Evolutionary conservation across 2,329 filamentous ascomycete genomes (phyloP), one percentile per base, ranked within the genome.

Genomic region (Biscogniauxia mediterranea): DNA sequence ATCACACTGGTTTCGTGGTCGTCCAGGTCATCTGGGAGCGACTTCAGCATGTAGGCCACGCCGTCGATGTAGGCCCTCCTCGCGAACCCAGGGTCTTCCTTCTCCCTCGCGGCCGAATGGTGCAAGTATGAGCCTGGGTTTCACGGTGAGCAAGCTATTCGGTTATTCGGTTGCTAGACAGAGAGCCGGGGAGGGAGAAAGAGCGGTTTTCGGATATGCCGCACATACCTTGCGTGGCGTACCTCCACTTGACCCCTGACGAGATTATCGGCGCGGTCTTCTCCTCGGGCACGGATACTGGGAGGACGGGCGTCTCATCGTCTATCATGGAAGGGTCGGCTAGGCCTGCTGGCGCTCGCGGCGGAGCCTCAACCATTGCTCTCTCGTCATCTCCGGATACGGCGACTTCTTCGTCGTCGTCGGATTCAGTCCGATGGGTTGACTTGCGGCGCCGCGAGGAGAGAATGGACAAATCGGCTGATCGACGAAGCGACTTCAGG

Each of bases 31-130:
- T 74, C 63, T 0, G 88, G 88, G 0, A 90, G 78, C 7, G 83
- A 87, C 62, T 82, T 82, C n/a, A 90, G 78, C 23, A 90, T 77
- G 71, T 89, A 89, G 2, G 83, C 82, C 3, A 89, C 74, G 61
- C 85, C 83, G 66, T 89, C 85, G 55, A 90, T 75, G 72, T 89
- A 90, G 9, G 88, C 79, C 64, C 85, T 84, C 25, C 88, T 81
- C 56, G 84, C 83, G 66, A 86, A 81, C n/a, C 73, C 69, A 2
- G 75, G 61, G 54, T 79, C 76, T 23, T 72, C 72, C 38, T 75
- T 74, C 51, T 83, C 60, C 21, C 72, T 63, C 71, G 64, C 64
- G 70, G 56, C 68, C 46, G 64, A 61, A 17, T 67, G 66, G 26
- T 72, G 68, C 50, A 72, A 61, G 46, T 64, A 66, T 38, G 64